Conservation (phyloP, 192 early-diverging fungal species). For the Fimicolochytrium jonesii region DNA sequence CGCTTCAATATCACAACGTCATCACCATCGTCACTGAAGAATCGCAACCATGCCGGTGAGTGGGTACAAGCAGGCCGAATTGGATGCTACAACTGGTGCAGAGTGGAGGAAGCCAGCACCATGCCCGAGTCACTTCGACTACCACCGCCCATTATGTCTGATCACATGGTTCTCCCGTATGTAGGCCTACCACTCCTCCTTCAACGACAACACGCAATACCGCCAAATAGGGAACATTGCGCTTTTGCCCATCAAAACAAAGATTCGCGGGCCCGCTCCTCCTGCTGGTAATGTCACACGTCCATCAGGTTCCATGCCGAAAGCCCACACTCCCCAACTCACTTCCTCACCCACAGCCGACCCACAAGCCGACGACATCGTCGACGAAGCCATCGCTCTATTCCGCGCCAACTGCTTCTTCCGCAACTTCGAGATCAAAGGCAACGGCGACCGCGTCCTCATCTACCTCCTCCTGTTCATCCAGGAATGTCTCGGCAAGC, state of each 20-base stretch:
- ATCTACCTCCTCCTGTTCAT: slow-evolving; percentile 95
- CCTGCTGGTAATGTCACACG: slow-evolving; percentile 43
- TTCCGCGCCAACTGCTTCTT: slow-evolving; percentile 97
- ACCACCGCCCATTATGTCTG: too few species aligned
- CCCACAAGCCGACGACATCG: slow-evolving; percentile 67
- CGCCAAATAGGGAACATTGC: slow-evolving; percentile 79
- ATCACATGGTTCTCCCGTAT: too few species aligned
- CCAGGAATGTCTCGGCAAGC: slow-evolving; percentile 53
- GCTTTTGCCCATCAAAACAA: slow-evolving; percentile 85
- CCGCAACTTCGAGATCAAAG: slow-evolving; percentile 99
- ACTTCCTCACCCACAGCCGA: slow-evolving; percentile 8
- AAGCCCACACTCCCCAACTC: background rate
- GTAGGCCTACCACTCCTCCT: slow-evolving; percentile 89
- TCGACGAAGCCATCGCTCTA: slow-evolving; percentile 91
- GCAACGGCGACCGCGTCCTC: slow-evolving; percentile 83
- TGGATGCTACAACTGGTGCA: too few species aligned
- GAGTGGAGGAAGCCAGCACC: too few species aligned
- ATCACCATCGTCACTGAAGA: too few species aligned
- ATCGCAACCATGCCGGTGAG: too few species aligned
- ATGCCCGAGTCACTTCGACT: too few species aligned
- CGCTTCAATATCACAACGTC: too few species aligned
- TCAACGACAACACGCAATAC: slow-evolving; percentile 58
- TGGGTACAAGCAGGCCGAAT: too few species aligned
- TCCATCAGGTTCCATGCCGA: background rate
- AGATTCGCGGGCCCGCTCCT: slow-evolving; percentile 79